These are phyloP conservation scores for Filosporella fistucella DNA, from an alignment of 495 filamentous ascomycete species.

Conservation along the genomic window DNA sequence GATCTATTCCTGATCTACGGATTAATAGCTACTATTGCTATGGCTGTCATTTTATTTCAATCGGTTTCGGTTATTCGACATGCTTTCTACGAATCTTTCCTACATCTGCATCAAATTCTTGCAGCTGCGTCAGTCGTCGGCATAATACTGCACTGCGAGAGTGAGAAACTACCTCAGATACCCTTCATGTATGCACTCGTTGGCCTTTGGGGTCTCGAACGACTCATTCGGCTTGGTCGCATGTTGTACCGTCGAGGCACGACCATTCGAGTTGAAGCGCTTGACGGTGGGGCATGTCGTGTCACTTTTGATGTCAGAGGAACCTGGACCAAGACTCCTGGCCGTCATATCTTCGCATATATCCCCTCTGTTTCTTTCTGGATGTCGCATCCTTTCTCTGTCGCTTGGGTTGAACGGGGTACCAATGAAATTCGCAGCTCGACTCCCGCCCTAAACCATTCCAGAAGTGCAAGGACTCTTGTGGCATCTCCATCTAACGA, in stretches of 20 bases:
- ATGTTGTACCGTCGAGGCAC: conserved; percentile 41
- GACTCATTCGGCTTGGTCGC: conserved; percentile 33
- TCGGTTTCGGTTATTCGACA: conserved; percentile 68
- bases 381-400: conserved; percentile 40
- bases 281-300: conserved; percentile 36
- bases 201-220: conserved; percentile 49
- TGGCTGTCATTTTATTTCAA: conserved; percentile 50
- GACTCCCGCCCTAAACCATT: not conserved
- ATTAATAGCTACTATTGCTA: conserved; percentile 27
- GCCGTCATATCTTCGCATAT: conserved; percentile 58
- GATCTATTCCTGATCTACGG: conserved; percentile 26
- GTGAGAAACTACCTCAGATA: conserved; percentile 43
- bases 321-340: conserved; percentile 48
- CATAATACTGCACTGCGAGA: conserved; percentile 47
- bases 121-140: conserved; percentile 58
- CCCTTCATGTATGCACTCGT: conserved; percentile 42
- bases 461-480: not conserved
- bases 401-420: conserved; percentile 33
- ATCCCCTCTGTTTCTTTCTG: conserved; percentile 54
- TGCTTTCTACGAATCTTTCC: conserved; percentile 94
- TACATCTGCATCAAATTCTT: conserved; percentile 73
- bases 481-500: not conserved
- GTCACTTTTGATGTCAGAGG: conserved; percentile 53
- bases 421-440: not conserved
- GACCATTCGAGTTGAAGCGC: conserved; percentile 26